These are phyloP conservation scores for Allodekkera sacchari DNA, from an alignment of 805 yeast genomes.

Conservation along the genomic window DNA sequence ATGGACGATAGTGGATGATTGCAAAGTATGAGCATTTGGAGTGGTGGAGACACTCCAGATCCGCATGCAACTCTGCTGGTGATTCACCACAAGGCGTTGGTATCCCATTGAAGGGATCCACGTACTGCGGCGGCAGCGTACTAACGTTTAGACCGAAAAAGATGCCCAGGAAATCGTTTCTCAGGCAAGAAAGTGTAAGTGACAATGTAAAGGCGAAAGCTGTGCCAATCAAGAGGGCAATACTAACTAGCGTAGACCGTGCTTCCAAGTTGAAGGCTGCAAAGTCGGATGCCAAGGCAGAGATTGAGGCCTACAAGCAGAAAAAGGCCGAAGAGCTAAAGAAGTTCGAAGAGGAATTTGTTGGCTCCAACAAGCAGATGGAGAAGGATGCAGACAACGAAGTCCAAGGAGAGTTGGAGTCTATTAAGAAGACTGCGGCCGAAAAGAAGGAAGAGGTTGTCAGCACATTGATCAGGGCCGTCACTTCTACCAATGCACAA, in stretches of 20 bases:
- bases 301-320: constrained; percentile 77
- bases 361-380: constrained; percentile 67
- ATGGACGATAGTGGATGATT: background rate
- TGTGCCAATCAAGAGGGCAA: background rate
- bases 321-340: constrained; percentile 79
- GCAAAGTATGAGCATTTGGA: too few species aligned
- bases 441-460: constrained; percentile 62
- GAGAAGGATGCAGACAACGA: constrained; percentile 71
- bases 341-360: constrained; percentile 60
- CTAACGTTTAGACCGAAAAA: constrained; percentile 64
- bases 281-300: constrained; percentile 84
- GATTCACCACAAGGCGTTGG: too few species aligned
- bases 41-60: too few species aligned
- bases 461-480: constrained; percentile 70
- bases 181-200: constrained; percentile 80
- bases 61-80: too few species aligned
- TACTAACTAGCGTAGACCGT: constrained; percentile 43
- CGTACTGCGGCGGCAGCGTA: too few species aligned
- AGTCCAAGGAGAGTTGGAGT: constrained; percentile 59
- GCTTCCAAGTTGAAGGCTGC: constrained; percentile 87
- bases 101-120: too few species aligned
- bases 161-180: constrained; percentile 95
- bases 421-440: constrained; percentile 56
- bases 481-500: constrained; percentile 71
- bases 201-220: constrained; percentile 4